Evolutionary conservation across 169 alveolate species (phyloP).

Genomic region (Neospora caninum): DNA sequence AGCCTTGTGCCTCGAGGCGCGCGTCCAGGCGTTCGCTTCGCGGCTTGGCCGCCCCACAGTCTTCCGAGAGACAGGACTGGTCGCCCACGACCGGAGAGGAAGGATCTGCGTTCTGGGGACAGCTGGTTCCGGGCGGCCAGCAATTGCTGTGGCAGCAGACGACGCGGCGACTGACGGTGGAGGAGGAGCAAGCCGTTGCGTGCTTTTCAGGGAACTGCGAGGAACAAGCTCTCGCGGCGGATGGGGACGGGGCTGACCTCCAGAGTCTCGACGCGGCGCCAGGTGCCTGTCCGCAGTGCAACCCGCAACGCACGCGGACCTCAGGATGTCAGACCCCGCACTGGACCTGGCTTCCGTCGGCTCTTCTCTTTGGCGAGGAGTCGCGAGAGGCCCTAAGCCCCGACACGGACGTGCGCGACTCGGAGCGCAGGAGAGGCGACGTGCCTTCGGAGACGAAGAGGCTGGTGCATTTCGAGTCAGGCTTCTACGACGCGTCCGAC

Average conservation of each 20-base stretch:
- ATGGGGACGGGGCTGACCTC: neutral
- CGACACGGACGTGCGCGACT: no score
- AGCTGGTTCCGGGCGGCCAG: neutral
- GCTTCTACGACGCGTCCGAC: neutral
- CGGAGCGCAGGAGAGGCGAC: neutral
- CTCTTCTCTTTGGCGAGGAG: no score
- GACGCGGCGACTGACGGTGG: slow-evolving; percentile 22
- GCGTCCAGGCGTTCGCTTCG: no score
- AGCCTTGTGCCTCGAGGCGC: no score
- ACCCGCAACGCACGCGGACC: no score
- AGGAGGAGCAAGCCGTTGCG: slow-evolving; percentile 27
- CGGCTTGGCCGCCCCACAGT: no score
- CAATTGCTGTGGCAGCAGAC: neutral
- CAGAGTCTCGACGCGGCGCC: no score
- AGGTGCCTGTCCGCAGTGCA: no score
- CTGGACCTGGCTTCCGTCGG: no score
- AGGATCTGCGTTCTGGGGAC: neutral
- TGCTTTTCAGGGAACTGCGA: slow-evolving; percentile 17
- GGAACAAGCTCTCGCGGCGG: neutral
- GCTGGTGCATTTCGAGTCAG: neutral
- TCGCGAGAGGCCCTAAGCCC: no score
- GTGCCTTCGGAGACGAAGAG: neutral
- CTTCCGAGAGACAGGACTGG: no score
- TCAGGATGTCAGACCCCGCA: no score
- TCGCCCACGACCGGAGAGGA: neutral